Evolutionary conservation across 2,329 filamentous ascomycete species (phyloP).

Genomic region (Alternaria viburni): DNA sequence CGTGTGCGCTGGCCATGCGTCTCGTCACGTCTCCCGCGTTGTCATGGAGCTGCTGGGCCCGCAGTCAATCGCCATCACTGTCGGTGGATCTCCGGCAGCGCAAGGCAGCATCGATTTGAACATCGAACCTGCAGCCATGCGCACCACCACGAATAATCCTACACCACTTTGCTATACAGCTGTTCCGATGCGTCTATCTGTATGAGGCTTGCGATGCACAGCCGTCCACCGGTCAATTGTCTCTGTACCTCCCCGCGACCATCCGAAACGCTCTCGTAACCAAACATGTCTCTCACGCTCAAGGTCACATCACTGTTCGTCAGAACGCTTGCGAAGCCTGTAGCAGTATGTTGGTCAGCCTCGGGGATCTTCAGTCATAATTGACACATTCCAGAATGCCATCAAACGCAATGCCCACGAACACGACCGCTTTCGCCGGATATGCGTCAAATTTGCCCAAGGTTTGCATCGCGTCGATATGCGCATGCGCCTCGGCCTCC

Average conservation of each 20-base stretch:
- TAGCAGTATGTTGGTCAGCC: conserved; percentile 60
- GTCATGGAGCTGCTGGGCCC: background rate
- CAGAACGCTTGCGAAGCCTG: conserved; percentile 70
- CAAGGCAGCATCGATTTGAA: conserved; percentile 28
- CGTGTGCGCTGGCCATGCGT: background rate
- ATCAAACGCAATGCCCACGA: conserved; percentile 73
- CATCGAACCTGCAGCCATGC: conserved; percentile 5
- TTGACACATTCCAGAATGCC: conserved; percentile 58
- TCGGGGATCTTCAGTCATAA: background rate
- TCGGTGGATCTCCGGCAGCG: conserved; percentile 28
- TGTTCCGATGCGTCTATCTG: background rate
- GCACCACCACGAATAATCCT: background rate
- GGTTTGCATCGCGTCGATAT: conserved; percentile 70
- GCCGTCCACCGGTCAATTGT: conserved; percentile 10
- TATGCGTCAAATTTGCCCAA: conserved; percentile 69
- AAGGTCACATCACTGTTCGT: conserved; percentile 71
- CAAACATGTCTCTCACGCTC: conserved; percentile 67
- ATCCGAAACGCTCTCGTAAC: conserved; percentile 13
- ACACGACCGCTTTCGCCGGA: conserved; percentile 68
- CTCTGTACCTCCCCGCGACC: background rate
- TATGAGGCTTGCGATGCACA: conserved; percentile 12
- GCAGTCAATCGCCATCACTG: conserved; percentile 9
- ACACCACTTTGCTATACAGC: background rate
- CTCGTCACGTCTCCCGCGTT: conserved; percentile 1
- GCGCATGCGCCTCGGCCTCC: conserved; percentile 68